Base-by-base conservation (phyloP, 1,284 basidiomycete genomes). In the Melanopsichium pennsylvanicum region DNA sequence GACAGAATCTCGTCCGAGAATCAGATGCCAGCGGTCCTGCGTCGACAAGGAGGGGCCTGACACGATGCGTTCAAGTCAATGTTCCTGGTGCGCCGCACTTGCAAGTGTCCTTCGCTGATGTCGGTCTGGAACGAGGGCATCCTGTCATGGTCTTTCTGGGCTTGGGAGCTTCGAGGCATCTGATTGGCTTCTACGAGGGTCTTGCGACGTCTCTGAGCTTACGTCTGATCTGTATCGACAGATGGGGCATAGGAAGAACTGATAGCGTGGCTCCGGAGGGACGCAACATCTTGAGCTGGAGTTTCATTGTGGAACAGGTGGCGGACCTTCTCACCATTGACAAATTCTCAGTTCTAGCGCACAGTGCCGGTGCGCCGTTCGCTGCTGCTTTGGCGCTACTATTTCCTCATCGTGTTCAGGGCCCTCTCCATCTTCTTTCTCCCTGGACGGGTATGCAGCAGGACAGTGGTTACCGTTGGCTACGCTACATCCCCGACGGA, bases 361-460 rank as follows among this genome's bases (percentile, higher is more conserved):
- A 97, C 83, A 93, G 91, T n/a, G 95, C 95, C 6, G 95, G 95
- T 10, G 90, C 91, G 6, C 94, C 95, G 0, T 97, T 96, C 80
- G 93, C 94, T 0, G 84, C 96, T 46, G 92, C 93, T 0, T 89
- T 91, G 42, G 91, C 90, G 10, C 87, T 90, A 72, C 87, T 86
- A 2, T 84, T 87, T 32, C 88, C 88, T 1, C 85, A 88, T 11
- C 88, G 92, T 19, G 86, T 98, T 45, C 84, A 85, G 21, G 95
- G 95, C 12, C 89, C 92, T 56, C 83, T 97, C 3, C 92, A 93
- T 79, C 83, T 98, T 32, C 84, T 98, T 16, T 92, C 94, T 0
- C 95, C 95, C n/a, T 98, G 95, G 95, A 92, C 97, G 16, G 90
- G 90, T 21, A 88, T 90, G 32, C 88, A 88, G 39, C 81, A 83